Evolutionary conservation across 1,284 basidiomycete genomes (phyloP).

Genomic region (Cutaneotrichosporon daszewskae): DNA sequence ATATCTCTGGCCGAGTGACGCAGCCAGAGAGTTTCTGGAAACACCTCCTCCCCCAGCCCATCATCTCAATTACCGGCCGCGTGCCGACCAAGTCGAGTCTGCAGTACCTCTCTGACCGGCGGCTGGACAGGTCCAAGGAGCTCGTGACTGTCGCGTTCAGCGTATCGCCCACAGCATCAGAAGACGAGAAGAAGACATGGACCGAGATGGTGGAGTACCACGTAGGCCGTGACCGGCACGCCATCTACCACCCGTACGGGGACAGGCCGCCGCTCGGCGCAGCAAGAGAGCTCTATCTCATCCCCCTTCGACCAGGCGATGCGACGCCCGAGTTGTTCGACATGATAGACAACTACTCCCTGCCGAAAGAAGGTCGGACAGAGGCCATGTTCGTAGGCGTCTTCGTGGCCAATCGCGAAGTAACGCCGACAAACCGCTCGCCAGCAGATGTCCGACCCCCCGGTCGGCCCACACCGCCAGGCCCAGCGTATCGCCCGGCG

Average conservation of each 20-base stretch:
- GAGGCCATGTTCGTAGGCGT: slow-evolving; percentile 70
- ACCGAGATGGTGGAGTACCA: slow-evolving; percentile 63
- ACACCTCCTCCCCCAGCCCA: slow-evolving; percentile 27
- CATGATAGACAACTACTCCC: slow-evolving; percentile 67
- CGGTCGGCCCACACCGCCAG: slow-evolving; percentile 19
- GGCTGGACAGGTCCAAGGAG: slow-evolving; percentile 70
- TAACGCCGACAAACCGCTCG: not conserved
- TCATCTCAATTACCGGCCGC: slow-evolving; percentile 54
- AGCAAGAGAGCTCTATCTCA: slow-evolving; percentile 80
- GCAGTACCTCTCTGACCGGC: slow-evolving; percentile 67
- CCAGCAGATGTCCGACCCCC: slow-evolving; percentile 1
- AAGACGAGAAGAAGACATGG: slow-evolving; percentile 53
- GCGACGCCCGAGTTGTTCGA: slow-evolving; percentile 56
- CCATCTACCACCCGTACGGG: slow-evolving; percentile 78
- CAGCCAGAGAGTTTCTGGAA: slow-evolving; percentile 15
- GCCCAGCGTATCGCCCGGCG: not conserved
- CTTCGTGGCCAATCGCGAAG: slow-evolving; percentile 57
- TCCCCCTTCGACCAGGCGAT: slow-evolving; percentile 66
- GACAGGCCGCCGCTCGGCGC: slow-evolving; percentile 59
- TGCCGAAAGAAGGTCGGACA: slow-evolving; percentile 56
- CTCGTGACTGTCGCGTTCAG: slow-evolving; percentile 68
- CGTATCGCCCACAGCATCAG: slow-evolving; percentile 48
- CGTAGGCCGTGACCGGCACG: slow-evolving; percentile 70
- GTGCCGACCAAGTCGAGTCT: slow-evolving; percentile 67
- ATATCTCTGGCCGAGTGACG: slow-evolving; percentile 8